Evolutionary conservation across 768 basidiomycete species (phyloP).

Genomic region (Phylloporus scabripes): DNA sequence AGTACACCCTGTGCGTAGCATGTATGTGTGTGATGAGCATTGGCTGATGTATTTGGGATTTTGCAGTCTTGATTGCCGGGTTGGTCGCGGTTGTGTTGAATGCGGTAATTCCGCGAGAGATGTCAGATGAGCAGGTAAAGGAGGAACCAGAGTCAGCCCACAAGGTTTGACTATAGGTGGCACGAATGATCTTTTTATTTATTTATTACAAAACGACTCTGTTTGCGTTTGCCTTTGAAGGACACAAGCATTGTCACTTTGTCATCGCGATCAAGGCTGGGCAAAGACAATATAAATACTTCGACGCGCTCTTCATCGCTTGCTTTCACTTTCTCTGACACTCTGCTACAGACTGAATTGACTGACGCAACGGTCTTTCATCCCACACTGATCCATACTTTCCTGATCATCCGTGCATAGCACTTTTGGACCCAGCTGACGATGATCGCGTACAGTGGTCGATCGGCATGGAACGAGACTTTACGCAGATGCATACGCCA

Average conservation of each 20-base stretch:
- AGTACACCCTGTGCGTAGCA: slow-evolving; percentile 69
- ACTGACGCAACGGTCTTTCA: not conserved
- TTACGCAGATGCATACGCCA: too few relatives aligned
- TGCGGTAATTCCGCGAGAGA: slow-evolving; percentile 44
- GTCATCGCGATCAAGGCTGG: not conserved
- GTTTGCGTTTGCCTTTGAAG: too few relatives aligned
- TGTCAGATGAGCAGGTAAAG: slow-evolving; percentile 14
- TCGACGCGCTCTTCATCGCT: too few relatives aligned
- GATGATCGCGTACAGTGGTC: not conserved
- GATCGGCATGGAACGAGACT: too few relatives aligned
- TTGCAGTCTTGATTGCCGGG: slow-evolving; percentile 50
- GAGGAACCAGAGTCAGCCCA: slow-evolving; percentile 7
- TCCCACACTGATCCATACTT: not conserved
- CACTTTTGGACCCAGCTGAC: not conserved
- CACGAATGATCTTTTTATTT: not conserved
- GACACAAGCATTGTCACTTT: too few relatives aligned
- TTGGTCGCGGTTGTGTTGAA: slow-evolving; percentile 57
- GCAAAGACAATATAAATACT: not conserved
- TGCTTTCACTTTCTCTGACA: too few relatives aligned
- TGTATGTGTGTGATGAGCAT: not conserved
- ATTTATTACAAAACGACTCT: too few relatives aligned
- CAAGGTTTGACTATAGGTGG: not conserved
- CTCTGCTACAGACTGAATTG: too few relatives aligned
- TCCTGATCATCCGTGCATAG: not conserved
- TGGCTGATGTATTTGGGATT: not conserved